A percentile compares a stretch with the other conserved stretches of the same genome.
phyloP scores from a whole-genome alignment of 2,329 filamentous ascomycete genomes.

The Aspergillus sp. region DNA sequence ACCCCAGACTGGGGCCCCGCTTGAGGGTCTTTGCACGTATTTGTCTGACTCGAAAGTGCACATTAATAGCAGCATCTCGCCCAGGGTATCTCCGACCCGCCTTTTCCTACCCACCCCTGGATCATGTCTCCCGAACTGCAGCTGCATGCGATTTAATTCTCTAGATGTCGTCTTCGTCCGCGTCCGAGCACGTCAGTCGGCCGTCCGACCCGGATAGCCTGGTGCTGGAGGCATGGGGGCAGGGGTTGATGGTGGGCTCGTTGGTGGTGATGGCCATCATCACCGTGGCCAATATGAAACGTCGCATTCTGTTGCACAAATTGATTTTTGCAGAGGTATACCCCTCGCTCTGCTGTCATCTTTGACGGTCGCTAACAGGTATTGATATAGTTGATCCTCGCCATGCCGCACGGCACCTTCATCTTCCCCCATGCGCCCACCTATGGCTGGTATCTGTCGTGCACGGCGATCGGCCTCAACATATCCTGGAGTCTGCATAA shows the following conservation, averaged over 20 bases:
- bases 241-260: conserved; percentile 50
- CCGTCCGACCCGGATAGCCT: conserved; percentile 31
- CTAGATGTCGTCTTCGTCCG: neutral
- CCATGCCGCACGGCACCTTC: conserved; percentile 58
- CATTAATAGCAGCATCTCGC: neutral
- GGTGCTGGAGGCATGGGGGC: conserved; percentile 48
- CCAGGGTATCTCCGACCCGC: neutral
- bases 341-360: neutral
- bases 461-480: conserved; percentile 60
- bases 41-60: too few relatives aligned
- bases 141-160: neutral
- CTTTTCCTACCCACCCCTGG: neutral
- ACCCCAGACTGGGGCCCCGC: neutral
- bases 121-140: neutral
- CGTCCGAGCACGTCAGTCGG: conserved; percentile 13
- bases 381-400: conserved; percentile 50
- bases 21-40: neutral
- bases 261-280: conserved; percentile 50
- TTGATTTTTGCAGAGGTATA: conserved; percentile 49
- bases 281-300: conserved; percentile 51
- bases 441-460: conserved; percentile 64
- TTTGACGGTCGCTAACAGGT: neutral
- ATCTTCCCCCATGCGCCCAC: conserved; percentile 55
- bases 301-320: conserved; percentile 48
- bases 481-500: conserved; percentile 65